phyloP scores from a whole-genome alignment of 208 protist genomes.

The Leishmania lainsoni region DNA sequence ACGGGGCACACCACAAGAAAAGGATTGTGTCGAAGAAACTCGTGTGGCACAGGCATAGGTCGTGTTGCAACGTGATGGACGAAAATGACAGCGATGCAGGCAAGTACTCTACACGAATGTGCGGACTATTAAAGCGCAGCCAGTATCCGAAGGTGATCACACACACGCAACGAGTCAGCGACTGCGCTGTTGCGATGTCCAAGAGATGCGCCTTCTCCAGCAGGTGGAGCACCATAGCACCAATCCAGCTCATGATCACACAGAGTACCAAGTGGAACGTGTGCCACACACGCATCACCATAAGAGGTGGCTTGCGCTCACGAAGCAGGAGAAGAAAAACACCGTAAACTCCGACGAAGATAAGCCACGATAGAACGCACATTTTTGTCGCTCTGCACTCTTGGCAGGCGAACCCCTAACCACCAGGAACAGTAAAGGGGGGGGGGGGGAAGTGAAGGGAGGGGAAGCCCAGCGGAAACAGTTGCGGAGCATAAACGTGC shows the following conservation, averaged over 20 bases:
- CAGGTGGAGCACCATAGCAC: conserved; percentile 30
- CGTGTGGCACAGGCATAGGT: conserved; percentile 80
- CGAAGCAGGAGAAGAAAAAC: conserved; percentile 53
- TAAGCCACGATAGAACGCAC: not conserved
- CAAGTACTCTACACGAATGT: conserved; percentile 69
- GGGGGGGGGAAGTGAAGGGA: too few relatives aligned
- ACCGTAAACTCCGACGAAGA: conserved; percentile 39
- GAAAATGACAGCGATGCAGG: conserved; percentile 56
- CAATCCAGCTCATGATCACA: conserved; percentile 40
- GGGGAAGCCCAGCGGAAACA: not conserved
- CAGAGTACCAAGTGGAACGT: conserved; percentile 45
- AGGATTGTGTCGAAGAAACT: conserved; percentile 89
- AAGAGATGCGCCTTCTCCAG: conserved; percentile 31
- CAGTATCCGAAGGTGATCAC: conserved; percentile 48
- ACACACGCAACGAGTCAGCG: conserved; percentile 42
- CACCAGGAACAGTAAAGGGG: not conserved
- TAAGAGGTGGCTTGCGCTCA: conserved; percentile 44
- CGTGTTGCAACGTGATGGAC: conserved; percentile 54
- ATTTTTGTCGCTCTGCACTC: not conserved
- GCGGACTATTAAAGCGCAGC: conserved; percentile 51
- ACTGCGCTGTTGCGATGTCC: conserved; percentile 29
- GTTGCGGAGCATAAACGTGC: not conserved
- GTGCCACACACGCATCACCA: conserved; percentile 70
- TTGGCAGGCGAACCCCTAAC: too few relatives aligned
- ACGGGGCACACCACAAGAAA: conserved; percentile 61